These are phyloP conservation scores for Phialophora macrospora DNA, from an alignment of 2,329 filamentous ascomycete genomes.

Conservation along the genomic window DNA sequence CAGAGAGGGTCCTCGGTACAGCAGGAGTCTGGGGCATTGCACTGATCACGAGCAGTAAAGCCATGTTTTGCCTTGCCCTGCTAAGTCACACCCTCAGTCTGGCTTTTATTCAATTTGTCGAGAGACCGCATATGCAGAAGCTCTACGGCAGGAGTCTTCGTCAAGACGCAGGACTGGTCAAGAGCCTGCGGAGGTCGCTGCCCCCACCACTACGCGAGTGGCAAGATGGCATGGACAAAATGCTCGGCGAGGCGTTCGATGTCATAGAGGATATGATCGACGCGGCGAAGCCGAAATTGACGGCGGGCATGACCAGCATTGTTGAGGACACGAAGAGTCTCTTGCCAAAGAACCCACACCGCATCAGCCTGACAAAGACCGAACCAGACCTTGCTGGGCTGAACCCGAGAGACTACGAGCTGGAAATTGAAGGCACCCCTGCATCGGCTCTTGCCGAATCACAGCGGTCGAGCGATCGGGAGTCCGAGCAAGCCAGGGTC, in stretches of 20 bases:
- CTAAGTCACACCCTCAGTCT: slow-evolving; percentile 84
- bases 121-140: slow-evolving; percentile 98
- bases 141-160: slow-evolving; percentile 85
- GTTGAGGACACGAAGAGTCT: slow-evolving; percentile 84
- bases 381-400: slow-evolving; percentile 79
- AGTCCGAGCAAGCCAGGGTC: slow-evolving; percentile 71
- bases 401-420: slow-evolving; percentile 77
- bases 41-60: slow-evolving; percentile 85
- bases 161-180: slow-evolving; percentile 85
- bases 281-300: slow-evolving; percentile 79
- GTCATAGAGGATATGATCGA: slow-evolving; percentile 92
- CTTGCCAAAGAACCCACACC: slow-evolving; percentile 86
- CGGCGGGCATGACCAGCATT: slow-evolving; percentile 82
- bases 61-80: slow-evolving; percentile 85
- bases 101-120: slow-evolving; percentile 87
- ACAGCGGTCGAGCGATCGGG: slow-evolving; percentile 71
- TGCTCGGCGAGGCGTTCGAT: slow-evolving; percentile 82
- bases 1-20: slow-evolving; percentile 88
- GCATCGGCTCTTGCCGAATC: slow-evolving; percentile 57
- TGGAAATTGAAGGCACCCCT: slow-evolving; percentile 72
- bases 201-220: slow-evolving; percentile 81
- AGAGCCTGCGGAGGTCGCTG: slow-evolving; percentile 84
- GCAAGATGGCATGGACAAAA: slow-evolving; percentile 83
- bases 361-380: slow-evolving; percentile 79
- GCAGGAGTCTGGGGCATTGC: slow-evolving; percentile 96